A percentile compares a stretch with the other conserved stretches of the same genome.
phyloP scores from a whole-genome alignment of 2,329 filamentous ascomycete species.

The Stagonosporopsis vannaccii region DNA sequence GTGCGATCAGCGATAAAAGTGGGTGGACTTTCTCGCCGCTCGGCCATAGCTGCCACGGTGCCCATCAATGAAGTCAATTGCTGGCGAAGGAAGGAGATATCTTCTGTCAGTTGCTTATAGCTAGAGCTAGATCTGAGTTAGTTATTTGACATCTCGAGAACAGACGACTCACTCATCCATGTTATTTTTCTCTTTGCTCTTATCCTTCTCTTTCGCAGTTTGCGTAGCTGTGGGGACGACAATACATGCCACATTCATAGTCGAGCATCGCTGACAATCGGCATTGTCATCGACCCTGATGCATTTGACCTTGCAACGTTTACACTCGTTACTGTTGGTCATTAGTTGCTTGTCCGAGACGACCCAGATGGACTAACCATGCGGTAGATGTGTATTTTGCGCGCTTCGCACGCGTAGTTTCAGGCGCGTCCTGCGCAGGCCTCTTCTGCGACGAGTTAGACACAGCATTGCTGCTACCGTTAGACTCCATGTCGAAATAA shows the following conservation, averaged over 20 bases:
- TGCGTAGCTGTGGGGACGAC: slow-evolving; percentile 21
- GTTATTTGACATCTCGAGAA: too few species aligned
- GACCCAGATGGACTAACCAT: slow-evolving; percentile 13
- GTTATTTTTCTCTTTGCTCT: slow-evolving; percentile 7
- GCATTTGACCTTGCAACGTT: slow-evolving; percentile 28
- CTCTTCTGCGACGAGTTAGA: slow-evolving; percentile 24
- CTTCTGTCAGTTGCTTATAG: slow-evolving; percentile 18
- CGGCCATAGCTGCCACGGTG: slow-evolving; percentile 15
- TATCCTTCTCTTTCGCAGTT: slow-evolving; percentile 19
- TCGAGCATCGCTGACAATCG: slow-evolving; percentile 27
- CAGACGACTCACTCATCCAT: slow-evolving; percentile 11
- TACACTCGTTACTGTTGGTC: slow-evolving; percentile 27
- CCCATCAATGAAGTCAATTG: slow-evolving; percentile 22
- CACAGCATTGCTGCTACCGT: not conserved
- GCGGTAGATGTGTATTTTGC: slow-evolving; percentile 31
- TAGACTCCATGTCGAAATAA: not conserved
- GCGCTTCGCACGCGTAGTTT: slow-evolving; percentile 24
- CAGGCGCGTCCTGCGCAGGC: slow-evolving; percentile 17
- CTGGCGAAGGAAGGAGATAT: slow-evolving; percentile 23
- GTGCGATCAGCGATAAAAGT: not conserved
- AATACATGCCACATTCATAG: slow-evolving; percentile 20
- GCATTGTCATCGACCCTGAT: slow-evolving; percentile 18
- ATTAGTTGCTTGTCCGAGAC: not conserved
- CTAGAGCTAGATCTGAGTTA: slow-evolving; percentile 6
- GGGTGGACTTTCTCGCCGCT: slow-evolving; percentile 6